Evolutionary conservation across 2,329 filamentous ascomycete species (phyloP).

Genomic region (Aspergillus pseudoterreus): DNA sequence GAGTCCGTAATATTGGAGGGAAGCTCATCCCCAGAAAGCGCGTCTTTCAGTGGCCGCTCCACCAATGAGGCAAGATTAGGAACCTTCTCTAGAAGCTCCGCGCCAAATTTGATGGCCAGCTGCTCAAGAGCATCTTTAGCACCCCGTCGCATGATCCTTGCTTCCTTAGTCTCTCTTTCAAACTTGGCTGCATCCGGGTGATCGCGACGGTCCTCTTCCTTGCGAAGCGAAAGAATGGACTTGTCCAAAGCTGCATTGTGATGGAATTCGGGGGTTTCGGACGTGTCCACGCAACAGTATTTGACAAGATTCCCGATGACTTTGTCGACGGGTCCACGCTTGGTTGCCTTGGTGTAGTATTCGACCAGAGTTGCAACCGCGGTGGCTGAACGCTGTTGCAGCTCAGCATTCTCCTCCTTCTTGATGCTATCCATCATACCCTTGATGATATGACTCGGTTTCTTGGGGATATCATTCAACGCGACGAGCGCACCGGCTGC

Average conservation of each 20-base stretch:
- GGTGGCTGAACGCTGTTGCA: slow-evolving; percentile 80
- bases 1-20: slow-evolving; percentile 71
- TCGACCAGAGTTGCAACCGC: slow-evolving; percentile 84
- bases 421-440: slow-evolving; percentile 98
- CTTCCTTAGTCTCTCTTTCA: slow-evolving; percentile 82
- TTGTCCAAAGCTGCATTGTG: slow-evolving; percentile 74
- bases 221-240: slow-evolving; percentile 86
- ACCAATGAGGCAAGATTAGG: slow-evolving; percentile 79
- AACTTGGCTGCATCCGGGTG: slow-evolving; percentile 88
- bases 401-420: slow-evolving; percentile 81
- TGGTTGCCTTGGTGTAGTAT: slow-evolving; percentile 74
- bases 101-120: slow-evolving; percentile 73
- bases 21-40: slow-evolving; percentile 64
- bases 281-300: slow-evolving; percentile 95
- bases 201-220: slow-evolving; percentile 93
- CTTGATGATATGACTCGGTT: slow-evolving; percentile 88
- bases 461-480: slow-evolving; percentile 86
- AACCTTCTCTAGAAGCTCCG: slow-evolving; percentile 72
- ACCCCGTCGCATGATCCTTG: slow-evolving; percentile 83
- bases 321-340: slow-evolving; percentile 86
- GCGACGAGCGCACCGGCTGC: slow-evolving; percentile 84
- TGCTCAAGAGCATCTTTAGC: slow-evolving; percentile 93
- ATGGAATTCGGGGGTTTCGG: slow-evolving; percentile 92
- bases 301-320: slow-evolving; percentile 94
- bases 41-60: slow-evolving; percentile 71